Evolutionary conservation across 2,329 filamentous ascomycete genomes (phyloP).

Genomic region (Paracoccidioides lutzii): DNA sequence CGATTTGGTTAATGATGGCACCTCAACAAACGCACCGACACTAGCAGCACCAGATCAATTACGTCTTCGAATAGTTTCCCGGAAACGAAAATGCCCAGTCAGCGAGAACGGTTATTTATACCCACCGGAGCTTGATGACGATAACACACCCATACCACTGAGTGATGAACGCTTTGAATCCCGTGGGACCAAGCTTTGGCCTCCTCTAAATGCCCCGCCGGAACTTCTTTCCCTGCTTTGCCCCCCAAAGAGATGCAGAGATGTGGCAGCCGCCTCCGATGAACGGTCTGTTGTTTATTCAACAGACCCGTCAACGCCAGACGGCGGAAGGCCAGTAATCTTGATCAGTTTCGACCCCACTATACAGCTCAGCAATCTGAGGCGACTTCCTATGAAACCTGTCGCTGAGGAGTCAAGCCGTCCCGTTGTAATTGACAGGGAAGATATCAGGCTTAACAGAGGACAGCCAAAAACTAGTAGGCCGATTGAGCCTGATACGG

Average conservation of each 20-base stretch:
- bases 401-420: neutral
- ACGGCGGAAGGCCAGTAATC: constrained; percentile 8
- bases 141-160: constrained; percentile 18
- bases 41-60: constrained; percentile 26
- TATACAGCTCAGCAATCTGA: constrained; percentile 9
- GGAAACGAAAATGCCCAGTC: constrained; percentile 29
- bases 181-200: constrained; percentile 32
- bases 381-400: constrained; percentile 1
- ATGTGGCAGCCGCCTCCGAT: constrained; percentile 9
- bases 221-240: constrained; percentile 29
- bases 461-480: neutral
- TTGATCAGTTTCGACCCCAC: constrained; percentile 12
- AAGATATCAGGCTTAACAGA: neutral
- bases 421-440: constrained; percentile 1
- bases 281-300: constrained; percentile 12
- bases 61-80: constrained; percentile 30
- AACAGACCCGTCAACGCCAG: constrained; percentile 4
- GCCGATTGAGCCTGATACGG: neutral
- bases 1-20: constrained; percentile 30
- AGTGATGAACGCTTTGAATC: constrained; percentile 29
- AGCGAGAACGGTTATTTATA: constrained; percentile 23
- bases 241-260: constrained; percentile 21
- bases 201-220: constrained; percentile 25
- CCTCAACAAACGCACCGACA: constrained; percentile 15
- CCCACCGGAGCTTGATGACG: constrained; percentile 17